Evolutionary conservation across 495 filamentous ascomycete species (phyloP).

Genomic region (Penicillium antarcticum): DNA sequence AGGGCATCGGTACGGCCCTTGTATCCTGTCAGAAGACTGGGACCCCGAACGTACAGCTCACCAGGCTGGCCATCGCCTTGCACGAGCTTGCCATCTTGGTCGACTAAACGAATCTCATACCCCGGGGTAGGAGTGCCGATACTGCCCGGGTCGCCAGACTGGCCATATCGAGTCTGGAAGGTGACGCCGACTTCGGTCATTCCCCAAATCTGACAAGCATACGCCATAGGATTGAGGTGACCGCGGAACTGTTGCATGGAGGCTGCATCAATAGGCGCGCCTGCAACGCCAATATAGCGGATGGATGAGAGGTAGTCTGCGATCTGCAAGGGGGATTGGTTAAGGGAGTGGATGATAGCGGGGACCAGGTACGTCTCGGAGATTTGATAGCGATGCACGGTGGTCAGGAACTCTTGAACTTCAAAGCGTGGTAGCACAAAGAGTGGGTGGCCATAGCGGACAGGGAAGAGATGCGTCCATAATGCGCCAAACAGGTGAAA

Average conservation of each 20-base stretch:
- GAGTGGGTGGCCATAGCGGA: slow-evolving; percentile 53
- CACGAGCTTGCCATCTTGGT: slow-evolving; percentile 49
- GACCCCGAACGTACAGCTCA: slow-evolving; percentile 51
- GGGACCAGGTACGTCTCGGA: slow-evolving; percentile 62
- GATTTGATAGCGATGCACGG: slow-evolving; percentile 55
- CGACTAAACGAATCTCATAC: slow-evolving; percentile 55
- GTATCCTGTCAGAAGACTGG: slow-evolving; percentile 35
- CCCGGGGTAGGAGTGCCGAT: slow-evolving; percentile 72
- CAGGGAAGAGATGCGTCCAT: slow-evolving; percentile 48
- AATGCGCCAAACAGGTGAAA: slow-evolving; percentile 62
- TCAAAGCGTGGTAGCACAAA: slow-evolving; percentile 64
- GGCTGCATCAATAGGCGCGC: slow-evolving; percentile 43
- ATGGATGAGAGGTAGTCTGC: slow-evolving; percentile 48
- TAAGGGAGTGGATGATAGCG: slow-evolving; percentile 54
- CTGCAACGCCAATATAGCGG: slow-evolving; percentile 46
- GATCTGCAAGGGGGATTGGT: slow-evolving; percentile 37
- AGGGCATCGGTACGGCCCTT: slow-evolving; percentile 38
- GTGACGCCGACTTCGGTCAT: slow-evolving; percentile 52
- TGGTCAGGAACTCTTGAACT: slow-evolving; percentile 49
- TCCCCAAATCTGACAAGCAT: slow-evolving; percentile 32
- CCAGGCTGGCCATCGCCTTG: slow-evolving; percentile 45
- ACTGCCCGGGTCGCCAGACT: slow-evolving; percentile 34
- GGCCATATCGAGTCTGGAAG: slow-evolving; percentile 49
- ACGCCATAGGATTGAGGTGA: slow-evolving; percentile 39
- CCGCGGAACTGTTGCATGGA: slow-evolving; percentile 37